phyloP scores from a whole-genome alignment of 1,284 basidiomycete genomes.

The Rhodotorula sp. region DNA sequence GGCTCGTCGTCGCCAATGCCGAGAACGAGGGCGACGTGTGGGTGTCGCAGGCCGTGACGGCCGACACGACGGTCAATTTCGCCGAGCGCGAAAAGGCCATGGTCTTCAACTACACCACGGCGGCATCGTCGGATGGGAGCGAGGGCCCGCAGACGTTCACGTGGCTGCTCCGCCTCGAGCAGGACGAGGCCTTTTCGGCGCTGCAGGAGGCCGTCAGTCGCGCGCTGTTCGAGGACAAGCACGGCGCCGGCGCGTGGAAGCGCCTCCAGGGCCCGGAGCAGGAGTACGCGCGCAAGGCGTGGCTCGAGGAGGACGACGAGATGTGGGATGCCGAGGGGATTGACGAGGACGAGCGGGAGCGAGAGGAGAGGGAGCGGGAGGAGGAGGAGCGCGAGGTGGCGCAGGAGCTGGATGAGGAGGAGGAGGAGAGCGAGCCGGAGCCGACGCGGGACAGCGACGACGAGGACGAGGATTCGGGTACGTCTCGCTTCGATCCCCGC shows the following conservation, averaged over 20 bases:
- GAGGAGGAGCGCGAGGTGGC: constrained; percentile 53
- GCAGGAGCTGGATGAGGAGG: constrained; percentile 6
- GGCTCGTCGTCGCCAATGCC: constrained; percentile 60
- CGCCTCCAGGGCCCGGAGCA: constrained; percentile 63
- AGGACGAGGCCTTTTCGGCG: constrained; percentile 24
- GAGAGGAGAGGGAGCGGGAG: constrained; percentile 54
- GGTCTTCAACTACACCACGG: constrained; percentile 42
- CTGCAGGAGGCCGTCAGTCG: constrained; percentile 63
- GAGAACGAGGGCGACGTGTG: constrained; percentile 57
- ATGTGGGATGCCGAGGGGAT: constrained; percentile 50
- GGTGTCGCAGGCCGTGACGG: constrained; percentile 51
- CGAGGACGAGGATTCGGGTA: constrained; percentile 58
- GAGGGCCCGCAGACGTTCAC: constrained; percentile 35
- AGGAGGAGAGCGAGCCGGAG: constrained; percentile 64
- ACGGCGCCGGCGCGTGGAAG: constrained; percentile 41
- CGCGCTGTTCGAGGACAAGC: constrained; percentile 72
- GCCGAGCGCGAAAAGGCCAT: constrained; percentile 50
- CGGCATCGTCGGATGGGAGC: not conserved
- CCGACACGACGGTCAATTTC: constrained; percentile 71
- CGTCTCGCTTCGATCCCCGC: constrained; percentile 35
- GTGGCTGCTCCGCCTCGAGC: constrained; percentile 41
- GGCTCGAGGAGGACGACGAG: constrained; percentile 34
- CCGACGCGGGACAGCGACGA: constrained; percentile 59
- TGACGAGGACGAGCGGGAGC: constrained; percentile 54
- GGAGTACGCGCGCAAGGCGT: constrained; percentile 51